phyloP scores from a whole-genome alignment of 2,329 filamentous ascomycete species.

The Diaporthe helianthi region DNA sequence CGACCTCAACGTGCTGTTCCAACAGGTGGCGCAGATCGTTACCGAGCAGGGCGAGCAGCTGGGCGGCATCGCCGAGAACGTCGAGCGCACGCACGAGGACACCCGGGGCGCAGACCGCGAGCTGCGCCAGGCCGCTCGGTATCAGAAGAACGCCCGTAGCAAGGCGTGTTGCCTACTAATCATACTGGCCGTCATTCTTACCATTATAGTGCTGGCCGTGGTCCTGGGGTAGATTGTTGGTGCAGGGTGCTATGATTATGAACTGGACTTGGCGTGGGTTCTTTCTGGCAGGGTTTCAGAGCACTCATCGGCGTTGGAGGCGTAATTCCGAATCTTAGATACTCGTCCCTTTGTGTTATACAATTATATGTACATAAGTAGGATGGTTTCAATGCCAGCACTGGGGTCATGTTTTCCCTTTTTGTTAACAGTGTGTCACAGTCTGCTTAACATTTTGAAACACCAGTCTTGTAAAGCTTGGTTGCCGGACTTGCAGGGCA shows the following conservation, averaged over 20 bases:
- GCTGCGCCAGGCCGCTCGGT: slow-evolving; percentile 82
- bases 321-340: background rate
- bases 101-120: slow-evolving; percentile 87
- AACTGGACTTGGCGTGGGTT: slow-evolving; percentile 3
- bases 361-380: slow-evolving; percentile 19
- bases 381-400: background rate
- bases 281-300: slow-evolving; percentile 14
- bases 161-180: slow-evolving; percentile 93
- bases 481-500: background rate
- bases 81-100: slow-evolving; percentile 81
- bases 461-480: background rate
- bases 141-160: slow-evolving; percentile 94
- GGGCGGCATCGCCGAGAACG: slow-evolving; percentile 86
- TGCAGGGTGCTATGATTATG: slow-evolving; percentile 15
- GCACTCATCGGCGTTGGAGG: slow-evolving; percentile 1
- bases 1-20: slow-evolving; percentile 94
- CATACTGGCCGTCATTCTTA: slow-evolving; percentile 86
- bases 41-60: slow-evolving; percentile 90
- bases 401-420: background rate
- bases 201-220: slow-evolving; percentile 87
- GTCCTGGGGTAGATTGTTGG: slow-evolving; percentile 66
- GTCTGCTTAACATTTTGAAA: background rate
- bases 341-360: background rate
- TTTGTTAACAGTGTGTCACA: background rate
- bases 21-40: slow-evolving; percentile 97